Evolutionary conservation across 441 rosid species (phyloP).

Genomic region (Kokia cookei): DNA sequence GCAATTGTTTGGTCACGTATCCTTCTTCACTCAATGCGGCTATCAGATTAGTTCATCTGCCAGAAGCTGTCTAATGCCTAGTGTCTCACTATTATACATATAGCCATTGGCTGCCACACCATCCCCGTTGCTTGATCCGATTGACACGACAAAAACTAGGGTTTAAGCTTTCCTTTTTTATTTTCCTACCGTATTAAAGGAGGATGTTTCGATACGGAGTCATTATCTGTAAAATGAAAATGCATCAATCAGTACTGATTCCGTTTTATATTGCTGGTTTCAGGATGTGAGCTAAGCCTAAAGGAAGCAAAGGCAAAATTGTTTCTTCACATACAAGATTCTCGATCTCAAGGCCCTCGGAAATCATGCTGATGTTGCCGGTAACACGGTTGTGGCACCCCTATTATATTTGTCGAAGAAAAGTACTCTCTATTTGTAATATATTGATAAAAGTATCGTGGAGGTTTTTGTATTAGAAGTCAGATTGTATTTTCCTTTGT

Average conservation of each 20-base stretch:
- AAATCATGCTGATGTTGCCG: too few species aligned
- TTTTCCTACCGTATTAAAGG: neutral
- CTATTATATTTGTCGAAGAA: too few species aligned
- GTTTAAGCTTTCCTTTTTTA: neutral
- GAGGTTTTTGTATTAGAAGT: too few species aligned
- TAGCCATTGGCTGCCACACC: neutral
- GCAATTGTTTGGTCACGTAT: slow-evolving; percentile 19
- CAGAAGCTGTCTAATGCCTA: neutral
- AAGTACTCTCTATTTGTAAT: too few species aligned
- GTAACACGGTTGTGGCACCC: too few species aligned
- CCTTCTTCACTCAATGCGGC: neutral
- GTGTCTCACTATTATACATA: neutral
- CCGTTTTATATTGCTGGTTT: too few species aligned
- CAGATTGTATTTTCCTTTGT: too few species aligned
- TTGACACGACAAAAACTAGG: neutral
- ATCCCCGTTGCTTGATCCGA: neutral
- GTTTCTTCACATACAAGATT: too few species aligned
- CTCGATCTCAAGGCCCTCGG: too few species aligned
- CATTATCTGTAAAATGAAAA: neutral
- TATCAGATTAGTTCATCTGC: neutral
- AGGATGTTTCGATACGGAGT: neutral
- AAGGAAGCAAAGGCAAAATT: too few species aligned
- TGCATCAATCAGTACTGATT: neutral
- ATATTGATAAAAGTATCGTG: too few species aligned
- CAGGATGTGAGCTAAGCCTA: too few species aligned